These are phyloP conservation scores for Umbelopsis ramanniana DNA, from an alignment of 192 early-diverging fungal species.

Conservation along the genomic window DNA sequence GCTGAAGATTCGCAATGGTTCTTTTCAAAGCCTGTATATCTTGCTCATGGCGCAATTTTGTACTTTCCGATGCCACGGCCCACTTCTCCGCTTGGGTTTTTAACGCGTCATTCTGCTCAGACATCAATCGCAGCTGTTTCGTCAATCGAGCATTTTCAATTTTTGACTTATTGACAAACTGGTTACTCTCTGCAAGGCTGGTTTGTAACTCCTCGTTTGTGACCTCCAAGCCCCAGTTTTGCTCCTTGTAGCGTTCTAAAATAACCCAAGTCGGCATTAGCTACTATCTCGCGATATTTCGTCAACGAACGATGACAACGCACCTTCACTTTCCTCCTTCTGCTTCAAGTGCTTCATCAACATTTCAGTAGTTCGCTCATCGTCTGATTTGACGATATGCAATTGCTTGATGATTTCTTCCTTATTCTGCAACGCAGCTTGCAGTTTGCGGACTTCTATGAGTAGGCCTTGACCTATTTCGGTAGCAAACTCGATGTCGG, in stretches of 20 bases:
- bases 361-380: slow-evolving; percentile 54
- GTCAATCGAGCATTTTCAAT: slow-evolving; percentile 59
- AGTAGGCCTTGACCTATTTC: slow-evolving; percentile 51
- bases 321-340: slow-evolving; percentile 59
- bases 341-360: slow-evolving; percentile 47
- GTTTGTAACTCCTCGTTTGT: slow-evolving; percentile 51
- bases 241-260: slow-evolving; percentile 57
- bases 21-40: slow-evolving; percentile 59
- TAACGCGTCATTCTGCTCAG: slow-evolving; percentile 63
- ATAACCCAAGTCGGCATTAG: background rate
- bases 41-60: slow-evolving; percentile 65
- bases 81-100: slow-evolving; percentile 61
- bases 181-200: slow-evolving; percentile 44
- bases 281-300: background rate
- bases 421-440: slow-evolving; percentile 45
- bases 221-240: slow-evolving; percentile 58
- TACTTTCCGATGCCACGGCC: slow-evolving; percentile 40
- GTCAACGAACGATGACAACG: background rate
- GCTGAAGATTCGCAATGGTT: slow-evolving; percentile 53
- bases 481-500: slow-evolving; percentile 48
- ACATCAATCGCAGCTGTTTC: slow-evolving; percentile 52
- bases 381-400: slow-evolving; percentile 50
- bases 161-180: slow-evolving; percentile 42
- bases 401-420: slow-evolving; percentile 44
- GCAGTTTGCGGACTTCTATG: slow-evolving; percentile 45